These are phyloP conservation scores for Wickerhamomyces canadensis DNA, from an alignment of 805 yeast genomes.

Conservation along the genomic window DNA sequence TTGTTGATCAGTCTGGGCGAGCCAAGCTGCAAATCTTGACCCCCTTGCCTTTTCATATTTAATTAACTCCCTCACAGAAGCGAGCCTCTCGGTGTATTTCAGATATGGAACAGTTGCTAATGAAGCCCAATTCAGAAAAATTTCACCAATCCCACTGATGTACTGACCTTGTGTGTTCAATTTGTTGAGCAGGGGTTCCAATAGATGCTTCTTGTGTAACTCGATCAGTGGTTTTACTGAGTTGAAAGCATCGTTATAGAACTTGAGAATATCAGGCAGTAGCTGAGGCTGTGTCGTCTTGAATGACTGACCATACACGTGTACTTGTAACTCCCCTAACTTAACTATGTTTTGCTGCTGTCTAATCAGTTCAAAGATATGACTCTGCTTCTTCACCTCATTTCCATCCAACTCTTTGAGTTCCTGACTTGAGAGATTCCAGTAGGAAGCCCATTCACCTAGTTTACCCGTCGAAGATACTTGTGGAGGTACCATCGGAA, in stretches of 20 bases:
- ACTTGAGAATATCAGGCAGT: conserved; percentile 46
- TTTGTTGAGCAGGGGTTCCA: conserved; percentile 53
- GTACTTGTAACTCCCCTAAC: conserved; percentile 59
- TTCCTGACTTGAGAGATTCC: conserved; percentile 55
- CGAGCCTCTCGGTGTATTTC: conserved; percentile 55
- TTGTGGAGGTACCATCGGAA: conserved; percentile 15
- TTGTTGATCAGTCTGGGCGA: conserved; percentile 43
- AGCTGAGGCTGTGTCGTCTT: conserved; percentile 35
- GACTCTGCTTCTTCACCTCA: conserved; percentile 63
- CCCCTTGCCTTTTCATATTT: conserved; percentile 37
- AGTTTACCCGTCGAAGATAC: conserved; percentile 20
- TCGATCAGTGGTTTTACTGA: conserved; percentile 51
- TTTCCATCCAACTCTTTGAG: conserved; percentile 42
- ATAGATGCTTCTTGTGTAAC: conserved; percentile 46
- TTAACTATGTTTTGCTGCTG: conserved; percentile 67
- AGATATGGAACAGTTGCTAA: conserved; percentile 50
- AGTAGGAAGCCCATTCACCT: conserved; percentile 60
- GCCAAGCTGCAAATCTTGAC: conserved; percentile 52
- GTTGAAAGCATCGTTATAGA: conserved; percentile 52
- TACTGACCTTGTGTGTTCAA: conserved; percentile 61
- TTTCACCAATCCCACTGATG: conserved; percentile 55
- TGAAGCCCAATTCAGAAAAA: conserved; percentile 59
- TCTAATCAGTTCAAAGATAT: conserved; percentile 67
- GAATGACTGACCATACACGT: conserved; percentile 44
- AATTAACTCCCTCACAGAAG: conserved; percentile 52